Percentiles rank a stretch among this genome's conserved stretches.
Evolutionary conservation across 2,329 filamentous ascomycete species (phyloP).

Genomic region (Beauveria varroae): DNA sequence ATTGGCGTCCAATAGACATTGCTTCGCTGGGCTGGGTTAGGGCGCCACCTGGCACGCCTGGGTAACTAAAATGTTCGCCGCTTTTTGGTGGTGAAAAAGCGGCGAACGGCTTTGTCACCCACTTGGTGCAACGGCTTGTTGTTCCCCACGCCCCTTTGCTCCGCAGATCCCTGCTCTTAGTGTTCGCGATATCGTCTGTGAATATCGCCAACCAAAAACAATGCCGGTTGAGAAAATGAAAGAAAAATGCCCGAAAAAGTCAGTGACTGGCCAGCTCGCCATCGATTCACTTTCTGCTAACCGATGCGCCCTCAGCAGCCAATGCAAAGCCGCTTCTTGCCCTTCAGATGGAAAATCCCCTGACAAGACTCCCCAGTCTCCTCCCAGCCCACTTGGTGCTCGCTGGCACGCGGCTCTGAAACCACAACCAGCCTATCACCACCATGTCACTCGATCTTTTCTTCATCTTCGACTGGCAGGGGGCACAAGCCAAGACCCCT

Average conservation of each 20-base stretch:
- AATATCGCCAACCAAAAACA: neutral
- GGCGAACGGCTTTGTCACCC: too few species aligned
- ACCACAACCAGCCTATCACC: conserved; percentile 1
- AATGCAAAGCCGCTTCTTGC: neutral
- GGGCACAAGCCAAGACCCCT: neutral
- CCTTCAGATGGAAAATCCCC: neutral
- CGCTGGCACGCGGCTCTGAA: conserved; percentile 8
- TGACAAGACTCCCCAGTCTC: neutral
- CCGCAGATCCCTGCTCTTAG: neutral
- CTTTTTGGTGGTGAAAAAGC: too few species aligned
- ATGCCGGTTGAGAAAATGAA: too few species aligned
- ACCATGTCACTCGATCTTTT: neutral
- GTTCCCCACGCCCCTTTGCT: neutral
- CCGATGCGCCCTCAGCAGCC: neutral
- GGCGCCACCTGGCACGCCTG: too few species aligned
- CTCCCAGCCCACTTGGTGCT: neutral
- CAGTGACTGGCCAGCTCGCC: neutral
- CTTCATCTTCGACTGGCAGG: neutral
- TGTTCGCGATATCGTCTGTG: neutral
- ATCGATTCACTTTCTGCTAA: neutral
- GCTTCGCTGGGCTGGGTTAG: neutral
- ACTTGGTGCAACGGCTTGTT: neutral
- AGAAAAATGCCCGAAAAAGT: too few species aligned
- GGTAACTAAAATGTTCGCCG: too few species aligned
- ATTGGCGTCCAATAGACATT: neutral